Base-by-base conservation (phyloP, 2,329 filamentous ascomycete genomes). In the Colletotrichum sp. region DNA sequence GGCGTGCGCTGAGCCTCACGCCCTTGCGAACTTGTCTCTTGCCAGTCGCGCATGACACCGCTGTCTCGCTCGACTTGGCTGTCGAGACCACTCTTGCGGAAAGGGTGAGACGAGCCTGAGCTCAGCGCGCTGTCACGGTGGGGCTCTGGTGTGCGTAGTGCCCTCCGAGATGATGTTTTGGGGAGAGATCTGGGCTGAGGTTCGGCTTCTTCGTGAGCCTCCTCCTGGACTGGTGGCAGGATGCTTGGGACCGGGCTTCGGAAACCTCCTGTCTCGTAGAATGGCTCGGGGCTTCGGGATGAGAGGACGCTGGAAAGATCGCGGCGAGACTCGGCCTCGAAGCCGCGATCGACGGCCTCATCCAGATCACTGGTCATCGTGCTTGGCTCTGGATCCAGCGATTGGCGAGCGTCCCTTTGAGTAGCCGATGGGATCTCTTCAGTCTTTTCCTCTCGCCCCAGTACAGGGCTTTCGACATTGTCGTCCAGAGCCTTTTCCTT, bases 191-290 rank as follows among this genome's bases (percentile, higher is more conserved):
- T 59, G 18, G 52, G 78, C 32, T 80, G 78, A 5, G 81, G 85
- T 72, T 84, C 84, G 57, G 88, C 84, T 5, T 87, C 86, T 78
- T 91, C 89, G 2, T 85, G 84, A 10, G 85, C 83, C 79, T 92
- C 88, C 77, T 89, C 90, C 78, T 86, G 85, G 6, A 92, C 90
- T 1, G 89, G 87, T 6, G 90, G 85, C 63, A 92, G 81, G n/a
- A 83, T 83, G 71, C 86, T 85, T 8, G 86, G 83, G 24, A 87
- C 84, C 5, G 86, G 87, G 64, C 86, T 85, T 72, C 85, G 84
- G 72, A 87, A 85, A 57, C 88, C 88, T 30, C 48, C 24, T 2
- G 32, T 80, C 79, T 65, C 79, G 75, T 65, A 71, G 28, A 28
- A 77, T 62, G 70, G 57, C 36, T 73, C 71, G 22, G 60, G 57